These are phyloP conservation scores for Stentor roeselii DNA, from an alignment of 73 alveolate genomes.

Conservation along the genomic window DNA sequence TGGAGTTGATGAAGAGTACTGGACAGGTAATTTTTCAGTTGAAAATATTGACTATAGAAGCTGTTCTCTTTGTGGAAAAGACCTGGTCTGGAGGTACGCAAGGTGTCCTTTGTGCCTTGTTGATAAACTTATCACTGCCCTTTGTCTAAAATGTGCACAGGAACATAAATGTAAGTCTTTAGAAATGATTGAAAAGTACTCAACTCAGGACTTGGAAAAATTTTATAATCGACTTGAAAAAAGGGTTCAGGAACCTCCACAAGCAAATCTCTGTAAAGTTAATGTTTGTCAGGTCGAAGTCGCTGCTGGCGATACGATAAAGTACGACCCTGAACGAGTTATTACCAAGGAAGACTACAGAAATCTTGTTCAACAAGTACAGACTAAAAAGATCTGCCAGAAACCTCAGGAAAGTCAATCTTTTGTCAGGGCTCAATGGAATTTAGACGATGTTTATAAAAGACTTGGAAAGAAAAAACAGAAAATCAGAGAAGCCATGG, in stretches of 20 bases:
- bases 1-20: neutral
- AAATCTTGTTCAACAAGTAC: neutral
- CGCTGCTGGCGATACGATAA: neutral
- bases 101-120: constrained; percentile 1
- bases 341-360: neutral
- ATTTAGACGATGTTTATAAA: neutral
- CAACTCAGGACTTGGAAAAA: neutral
- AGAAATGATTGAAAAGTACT: neutral
- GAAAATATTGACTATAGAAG: neutral
- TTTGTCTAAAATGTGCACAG: neutral
- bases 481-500: constrained; percentile 19
- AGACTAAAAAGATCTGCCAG: neutral
- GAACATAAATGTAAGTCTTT: neutral
- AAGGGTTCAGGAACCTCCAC: neutral
- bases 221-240: neutral
- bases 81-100: constrained; percentile 5
- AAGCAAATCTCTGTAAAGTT: neutral
- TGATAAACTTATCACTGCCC: neutral
- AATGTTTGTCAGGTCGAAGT: neutral
- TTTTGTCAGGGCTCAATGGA: neutral
- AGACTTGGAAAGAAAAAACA: neutral
- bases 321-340: neutral
- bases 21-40: neutral
- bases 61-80: constrained; percentile 20
- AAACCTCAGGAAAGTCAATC: neutral